Conservation (phyloP, 495 filamentous ascomycete species). For the Podospora tetraspora region DNA sequence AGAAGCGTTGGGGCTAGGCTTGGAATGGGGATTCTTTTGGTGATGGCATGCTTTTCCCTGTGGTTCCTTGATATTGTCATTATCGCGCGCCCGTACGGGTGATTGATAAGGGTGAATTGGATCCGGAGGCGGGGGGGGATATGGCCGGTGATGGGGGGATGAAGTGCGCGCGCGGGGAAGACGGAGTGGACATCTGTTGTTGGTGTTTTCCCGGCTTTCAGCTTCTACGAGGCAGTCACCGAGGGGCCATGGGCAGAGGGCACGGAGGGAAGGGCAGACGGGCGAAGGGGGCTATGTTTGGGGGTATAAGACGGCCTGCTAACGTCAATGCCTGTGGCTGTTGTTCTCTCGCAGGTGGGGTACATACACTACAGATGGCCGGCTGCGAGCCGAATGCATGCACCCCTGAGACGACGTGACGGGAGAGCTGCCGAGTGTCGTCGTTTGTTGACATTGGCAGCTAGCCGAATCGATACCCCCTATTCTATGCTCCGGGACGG, state of each 20-base stretch:
- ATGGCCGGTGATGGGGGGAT: neutral
- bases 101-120: neutral
- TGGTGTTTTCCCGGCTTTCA: neutral
- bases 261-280: neutral
- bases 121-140: neutral
- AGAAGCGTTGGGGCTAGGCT: slow-evolving; percentile 39
- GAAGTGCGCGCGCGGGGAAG: neutral
- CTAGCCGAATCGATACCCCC: neutral
- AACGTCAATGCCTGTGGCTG: neutral
- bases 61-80: neutral
- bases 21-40: neutral
- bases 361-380: neutral
- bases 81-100: neutral
- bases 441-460: neutral
- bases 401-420: neutral
- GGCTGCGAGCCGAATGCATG: neutral
- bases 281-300: neutral
- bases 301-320: neutral
- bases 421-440: neutral
- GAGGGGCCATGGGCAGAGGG: neutral
- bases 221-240: neutral
- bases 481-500: neutral
- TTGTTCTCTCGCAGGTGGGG: neutral
- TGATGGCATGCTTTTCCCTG: neutral
- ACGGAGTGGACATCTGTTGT: neutral